Evolutionary conservation across 2,329 filamentous ascomycete species (phyloP).

Genomic region (Byssochlamys sp.): DNA sequence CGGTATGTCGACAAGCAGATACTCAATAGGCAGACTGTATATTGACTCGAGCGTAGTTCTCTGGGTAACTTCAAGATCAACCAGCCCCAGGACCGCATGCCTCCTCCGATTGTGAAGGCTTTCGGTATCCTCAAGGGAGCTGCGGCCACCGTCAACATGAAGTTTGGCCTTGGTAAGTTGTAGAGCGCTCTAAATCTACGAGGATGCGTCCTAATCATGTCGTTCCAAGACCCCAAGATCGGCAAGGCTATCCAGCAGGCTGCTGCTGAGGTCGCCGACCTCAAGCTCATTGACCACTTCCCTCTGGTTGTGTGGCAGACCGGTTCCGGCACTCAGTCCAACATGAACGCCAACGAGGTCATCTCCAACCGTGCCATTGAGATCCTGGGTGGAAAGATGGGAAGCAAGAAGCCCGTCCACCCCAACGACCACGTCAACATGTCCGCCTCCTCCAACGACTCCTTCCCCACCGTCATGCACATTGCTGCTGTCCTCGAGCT

Average conservation of each 20-base stretch:
- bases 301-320: conserved; percentile 99
- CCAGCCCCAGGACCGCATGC: conserved; percentile 98
- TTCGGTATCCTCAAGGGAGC: conserved; percentile 97
- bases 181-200: conserved; percentile 1
- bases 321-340: conserved; percentile 94
- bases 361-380: conserved; percentile 99
- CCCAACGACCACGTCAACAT: conserved; percentile 99
- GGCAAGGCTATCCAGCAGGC: conserved; percentile 91
- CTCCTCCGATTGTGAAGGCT: conserved; percentile 77
- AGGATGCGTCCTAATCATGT: conserved; percentile 9
- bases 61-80: conserved; percentile 98
- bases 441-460: conserved; percentile 96
- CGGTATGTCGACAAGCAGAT: conserved; percentile 40
- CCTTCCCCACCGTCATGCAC: conserved; percentile 99
- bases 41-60: conserved; percentile 43
- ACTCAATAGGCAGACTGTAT: conserved; percentile 3
- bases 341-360: conserved; percentile 99
- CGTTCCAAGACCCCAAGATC: conserved; percentile 64
- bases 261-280: conserved; percentile 79
- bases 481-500: conserved; percentile 93
- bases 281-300: conserved; percentile 94
- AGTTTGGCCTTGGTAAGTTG: conserved; percentile 64
- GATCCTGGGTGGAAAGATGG: conserved; percentile 87
- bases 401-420: conserved; percentile 95
- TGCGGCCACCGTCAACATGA: conserved; percentile 90